Evolutionary conservation across 1,139 yeast species (phyloP), one percentile per base, ranked within the genome.

Genomic region (Blastobotrys illinoisensis): DNA sequence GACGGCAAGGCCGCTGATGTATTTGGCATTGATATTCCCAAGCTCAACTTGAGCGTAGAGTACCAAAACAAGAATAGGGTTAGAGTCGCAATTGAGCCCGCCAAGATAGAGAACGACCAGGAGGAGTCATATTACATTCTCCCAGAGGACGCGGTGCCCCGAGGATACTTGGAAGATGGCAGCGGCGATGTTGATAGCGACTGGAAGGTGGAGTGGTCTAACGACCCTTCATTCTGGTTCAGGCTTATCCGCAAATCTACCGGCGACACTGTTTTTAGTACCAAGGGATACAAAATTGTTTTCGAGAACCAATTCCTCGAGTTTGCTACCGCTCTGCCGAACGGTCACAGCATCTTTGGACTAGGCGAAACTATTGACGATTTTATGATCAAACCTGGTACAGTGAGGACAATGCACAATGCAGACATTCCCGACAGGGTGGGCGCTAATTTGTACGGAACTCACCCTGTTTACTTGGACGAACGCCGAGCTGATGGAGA

Each of bases 361-460:
- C 60, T 71, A 13, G 75, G 74, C 23, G 74, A 71, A 54, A 63
- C 70, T 2, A 64, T 71, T 49, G 71, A 66, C 47, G 72, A 71
- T 1, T 66, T 67, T 21, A 58, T 66, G 36, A 64, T 66, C 55
- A 60, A 56, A 44, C 73, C 71, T 1, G 71, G 69, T 47, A 62
- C 65, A 2, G 57, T 50, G n/a, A 49, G 64, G 18, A 59, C 66
- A 13, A 36, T 63, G 28, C 56, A 50, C 48, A 57, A 61, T 46
- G 60, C 59, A n/a, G 67, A 63, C 46, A 53, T 58, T 21, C 56
- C 54, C 11, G 59, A 59, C 40, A 47, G 49, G 9, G 48, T 55
- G 9, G 60, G 54, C n/a, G 54, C 58, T 2, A 62, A 63, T 40
- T 45, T 59, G 14, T 64, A 64, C 44, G 67, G 66, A 5, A 54